Evolutionary conservation across 208 protist genomes (phyloP).

Genomic region (Crithidia acanthocephali): DNA sequence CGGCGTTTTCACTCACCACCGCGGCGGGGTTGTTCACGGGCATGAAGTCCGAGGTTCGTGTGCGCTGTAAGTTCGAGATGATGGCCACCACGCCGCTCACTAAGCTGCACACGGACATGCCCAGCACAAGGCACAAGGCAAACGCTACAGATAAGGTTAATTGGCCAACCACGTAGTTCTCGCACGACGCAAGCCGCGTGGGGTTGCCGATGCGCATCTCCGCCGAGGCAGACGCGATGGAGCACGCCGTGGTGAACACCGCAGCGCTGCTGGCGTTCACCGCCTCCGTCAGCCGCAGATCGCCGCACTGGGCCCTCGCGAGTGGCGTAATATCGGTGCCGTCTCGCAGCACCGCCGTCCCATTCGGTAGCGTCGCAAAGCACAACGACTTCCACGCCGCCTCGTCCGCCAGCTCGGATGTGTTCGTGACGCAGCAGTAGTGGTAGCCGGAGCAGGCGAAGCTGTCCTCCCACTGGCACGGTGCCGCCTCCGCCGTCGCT

Average conservation of each 20-base stretch:
- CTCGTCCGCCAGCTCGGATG: slow-evolving; percentile 6
- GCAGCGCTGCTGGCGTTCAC: not conserved
- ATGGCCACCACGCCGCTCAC: slow-evolving; percentile 23
- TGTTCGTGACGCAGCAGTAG: slow-evolving; percentile 50
- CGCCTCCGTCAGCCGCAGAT: not conserved
- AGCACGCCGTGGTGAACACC: not conserved
- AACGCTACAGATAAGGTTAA: slow-evolving; percentile 27
- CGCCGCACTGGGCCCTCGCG: slow-evolving; percentile 16
- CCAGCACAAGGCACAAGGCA: slow-evolving; percentile 16
- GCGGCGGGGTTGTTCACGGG: slow-evolving; percentile 5
- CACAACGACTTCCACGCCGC: slow-evolving; percentile 29
- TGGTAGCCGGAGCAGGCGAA: slow-evolving; percentile 46
- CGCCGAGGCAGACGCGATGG: not conserved
- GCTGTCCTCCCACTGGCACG: slow-evolving; percentile 28
- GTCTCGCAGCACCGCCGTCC: slow-evolving; percentile 13
- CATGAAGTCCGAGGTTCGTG: slow-evolving; percentile 16
- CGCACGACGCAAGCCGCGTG: slow-evolving; percentile 4
- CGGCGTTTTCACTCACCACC: not conserved
- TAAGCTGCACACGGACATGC: slow-evolving; percentile 29
- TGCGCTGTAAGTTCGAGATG: slow-evolving; percentile 13
- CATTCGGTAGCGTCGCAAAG: slow-evolving; percentile 30
- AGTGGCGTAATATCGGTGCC: slow-evolving; percentile 1
- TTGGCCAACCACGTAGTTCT: slow-evolving; percentile 32
- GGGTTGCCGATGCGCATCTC: not conserved
- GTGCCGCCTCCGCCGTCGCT: not conserved